phyloP scores from a whole-genome alignment of 2,329 filamentous ascomycete genomes.

The Truncatella angustata region DNA sequence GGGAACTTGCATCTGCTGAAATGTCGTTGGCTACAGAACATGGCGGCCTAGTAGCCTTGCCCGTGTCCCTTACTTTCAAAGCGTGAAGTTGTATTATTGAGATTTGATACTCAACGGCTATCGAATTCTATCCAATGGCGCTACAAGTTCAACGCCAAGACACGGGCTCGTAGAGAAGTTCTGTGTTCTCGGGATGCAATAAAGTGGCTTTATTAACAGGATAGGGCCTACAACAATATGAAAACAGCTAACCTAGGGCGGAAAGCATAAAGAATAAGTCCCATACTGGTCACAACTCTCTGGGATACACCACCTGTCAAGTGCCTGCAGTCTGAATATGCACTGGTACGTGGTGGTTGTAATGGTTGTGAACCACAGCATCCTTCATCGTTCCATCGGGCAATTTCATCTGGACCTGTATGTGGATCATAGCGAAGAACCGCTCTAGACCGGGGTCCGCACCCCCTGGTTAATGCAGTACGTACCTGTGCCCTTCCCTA shows the following conservation, averaged over 20 bases:
- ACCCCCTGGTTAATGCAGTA: constrained; percentile 13
- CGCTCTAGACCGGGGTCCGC: constrained; percentile 28
- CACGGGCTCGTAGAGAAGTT: not conserved
- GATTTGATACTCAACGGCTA: not conserved
- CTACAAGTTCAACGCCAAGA: not conserved
- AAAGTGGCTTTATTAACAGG: not conserved
- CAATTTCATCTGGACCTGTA: constrained; percentile 40
- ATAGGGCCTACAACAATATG: not conserved
- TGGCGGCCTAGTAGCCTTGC: not conserved
- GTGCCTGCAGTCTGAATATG: constrained; percentile 17
- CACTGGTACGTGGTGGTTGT: constrained; percentile 25
- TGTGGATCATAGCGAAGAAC: constrained; percentile 28
- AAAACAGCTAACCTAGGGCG: not conserved
- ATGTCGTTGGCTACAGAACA: constrained; percentile 4
- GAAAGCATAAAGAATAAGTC: too few species aligned
- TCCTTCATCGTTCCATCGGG: constrained; percentile 34
- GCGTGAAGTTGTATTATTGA: not conserved
- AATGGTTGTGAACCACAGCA: constrained; percentile 28
- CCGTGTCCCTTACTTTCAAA: not conserved
- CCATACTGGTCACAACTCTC: too few species aligned
- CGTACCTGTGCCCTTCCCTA: not conserved
- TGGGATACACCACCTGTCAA: not conserved
- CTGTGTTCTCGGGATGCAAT: not conserved
- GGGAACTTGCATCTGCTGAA: constrained; percentile 19
- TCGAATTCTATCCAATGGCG: not conserved